These are phyloP conservation scores for Neonectria faginata DNA, from an alignment of 2,329 filamentous ascomycete genomes.

Conservation along the genomic window DNA sequence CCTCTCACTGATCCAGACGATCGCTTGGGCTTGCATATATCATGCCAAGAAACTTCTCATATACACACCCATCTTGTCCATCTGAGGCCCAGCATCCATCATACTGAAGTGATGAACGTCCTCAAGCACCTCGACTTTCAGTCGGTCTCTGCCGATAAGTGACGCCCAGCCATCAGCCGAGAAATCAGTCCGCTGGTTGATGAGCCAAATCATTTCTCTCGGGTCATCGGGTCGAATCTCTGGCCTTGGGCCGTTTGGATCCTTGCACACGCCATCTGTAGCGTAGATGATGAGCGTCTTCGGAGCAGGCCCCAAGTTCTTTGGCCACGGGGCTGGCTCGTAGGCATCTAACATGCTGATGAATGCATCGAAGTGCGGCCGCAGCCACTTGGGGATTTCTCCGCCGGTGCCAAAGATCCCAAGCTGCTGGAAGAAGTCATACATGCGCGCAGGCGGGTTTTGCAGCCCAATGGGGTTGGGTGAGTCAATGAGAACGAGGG, in stretches of 20 bases:
- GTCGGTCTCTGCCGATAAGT: constrained; percentile 25
- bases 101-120: constrained; percentile 39
- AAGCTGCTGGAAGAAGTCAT: constrained; percentile 78
- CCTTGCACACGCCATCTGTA: constrained; percentile 77
- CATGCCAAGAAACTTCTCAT: constrained; percentile 21
- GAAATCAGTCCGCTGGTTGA: constrained; percentile 80
- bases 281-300: constrained; percentile 77
- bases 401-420: constrained; percentile 74
- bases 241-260: constrained; percentile 73
- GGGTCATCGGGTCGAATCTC: constrained; percentile 56
- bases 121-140: constrained; percentile 30
- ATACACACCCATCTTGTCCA: constrained; percentile 32
- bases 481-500: constrained; percentile 74
- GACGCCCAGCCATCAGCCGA: constrained; percentile 43
- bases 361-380: constrained; percentile 78
- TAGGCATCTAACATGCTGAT: constrained; percentile 77
- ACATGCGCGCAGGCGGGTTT: constrained; percentile 70
- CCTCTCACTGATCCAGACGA: neutral
- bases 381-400: constrained; percentile 79
- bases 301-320: constrained; percentile 63
- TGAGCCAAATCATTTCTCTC: constrained; percentile 75
- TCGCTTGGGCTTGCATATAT: neutral
- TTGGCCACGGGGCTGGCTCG: constrained; percentile 71
- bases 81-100: constrained; percentile 37
- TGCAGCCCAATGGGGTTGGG: constrained; percentile 76